A percentile compares a stretch with the other conserved stretches of the same genome.
Evolutionary conservation across 1,139 yeast species (phyloP).

Genomic region (Arxiozyma telluris): DNA sequence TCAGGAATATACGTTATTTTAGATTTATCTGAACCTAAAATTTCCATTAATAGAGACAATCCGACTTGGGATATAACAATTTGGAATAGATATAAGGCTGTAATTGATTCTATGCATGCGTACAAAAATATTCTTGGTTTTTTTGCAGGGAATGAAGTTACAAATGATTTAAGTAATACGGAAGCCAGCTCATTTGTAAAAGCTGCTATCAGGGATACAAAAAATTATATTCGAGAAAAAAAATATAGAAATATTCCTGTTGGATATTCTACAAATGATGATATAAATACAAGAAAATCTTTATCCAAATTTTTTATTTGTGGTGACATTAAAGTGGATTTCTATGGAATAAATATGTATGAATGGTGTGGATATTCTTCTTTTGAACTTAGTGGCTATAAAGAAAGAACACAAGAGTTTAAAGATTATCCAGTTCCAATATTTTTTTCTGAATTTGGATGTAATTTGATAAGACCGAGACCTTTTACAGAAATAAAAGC

Average conservation of each 20-base stretch:
- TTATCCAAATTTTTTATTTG: slow-evolving; percentile 46
- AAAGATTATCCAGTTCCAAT: slow-evolving; percentile 43
- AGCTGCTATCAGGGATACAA: slow-evolving; percentile 52
- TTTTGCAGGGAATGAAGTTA: slow-evolving; percentile 56
- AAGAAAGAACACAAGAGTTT: slow-evolving; percentile 45
- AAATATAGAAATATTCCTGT: slow-evolving; percentile 46
- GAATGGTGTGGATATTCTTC: slow-evolving; percentile 64
- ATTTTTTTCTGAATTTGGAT: slow-evolving; percentile 56
- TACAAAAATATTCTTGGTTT: slow-evolving; percentile 48
- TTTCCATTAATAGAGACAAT: slow-evolving; percentile 40
- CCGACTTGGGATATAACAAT: slow-evolving; percentile 51
- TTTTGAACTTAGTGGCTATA: slow-evolving; percentile 47
- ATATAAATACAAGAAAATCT: slow-evolving; percentile 40
- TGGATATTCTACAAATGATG: slow-evolving; percentile 57
- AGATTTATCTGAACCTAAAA: slow-evolving; percentile 48
- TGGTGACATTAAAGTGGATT: slow-evolving; percentile 38
- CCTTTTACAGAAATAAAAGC: slow-evolving; percentile 64
- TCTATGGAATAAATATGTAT: slow-evolving; percentile 53
- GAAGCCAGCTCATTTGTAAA: slow-evolving; percentile 53
- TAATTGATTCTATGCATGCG: slow-evolving; percentile 42
- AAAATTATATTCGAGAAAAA: slow-evolving; percentile 37
- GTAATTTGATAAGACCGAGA: slow-evolving; percentile 45
- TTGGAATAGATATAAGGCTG: slow-evolving; percentile 55
- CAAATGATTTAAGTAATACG: slow-evolving; percentile 41
- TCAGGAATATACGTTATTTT: slow-evolving; percentile 50